These are phyloP conservation scores for Leptodontidium sp. DNA, from an alignment of 2,329 filamentous ascomycete species.

Conservation along the genomic window DNA sequence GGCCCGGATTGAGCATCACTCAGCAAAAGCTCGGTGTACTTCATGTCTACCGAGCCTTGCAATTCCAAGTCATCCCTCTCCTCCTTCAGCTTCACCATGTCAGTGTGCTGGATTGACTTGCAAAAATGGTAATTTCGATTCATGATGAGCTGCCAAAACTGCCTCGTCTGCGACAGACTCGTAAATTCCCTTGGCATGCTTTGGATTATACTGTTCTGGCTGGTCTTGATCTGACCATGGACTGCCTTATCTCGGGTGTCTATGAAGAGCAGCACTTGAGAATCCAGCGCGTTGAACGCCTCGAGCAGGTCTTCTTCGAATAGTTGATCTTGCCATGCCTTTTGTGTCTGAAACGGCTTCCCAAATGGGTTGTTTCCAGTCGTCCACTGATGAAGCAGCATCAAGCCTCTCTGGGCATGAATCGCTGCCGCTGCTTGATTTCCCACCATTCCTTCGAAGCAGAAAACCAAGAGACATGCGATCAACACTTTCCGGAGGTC, in stretches of 20 bases:
- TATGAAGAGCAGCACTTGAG: slow-evolving; percentile 28
- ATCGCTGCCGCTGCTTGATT: slow-evolving; percentile 26
- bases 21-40: slow-evolving; percentile 7
- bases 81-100: slow-evolving; percentile 16
- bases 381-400: slow-evolving; percentile 25
- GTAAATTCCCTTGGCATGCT: slow-evolving; percentile 23
- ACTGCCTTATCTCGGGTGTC: slow-evolving; percentile 22
- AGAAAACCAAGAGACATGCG: slow-evolving; percentile 31
- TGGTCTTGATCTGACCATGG: slow-evolving; percentile 14
- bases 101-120: slow-evolving; percentile 20
- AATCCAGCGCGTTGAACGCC: slow-evolving; percentile 28
- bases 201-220: slow-evolving; percentile 10
- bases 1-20: slow-evolving; percentile 10
- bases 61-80: slow-evolving; percentile 10
- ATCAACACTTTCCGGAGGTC: slow-evolving; percentile 30
- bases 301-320: slow-evolving; percentile 27
- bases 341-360: slow-evolving; percentile 8
- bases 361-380: slow-evolving; percentile 4
- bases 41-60: slow-evolving; percentile 20
- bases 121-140: slow-evolving; percentile 33
- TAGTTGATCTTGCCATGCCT: slow-evolving; percentile 9
- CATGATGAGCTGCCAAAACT: slow-evolving; percentile 26
- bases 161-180: slow-evolving; percentile 6
- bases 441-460: slow-evolving; percentile 31
- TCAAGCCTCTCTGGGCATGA: slow-evolving; percentile 33